Evolutionary conservation across 2,329 filamentous ascomycete species (phyloP).

Genomic region (Ilyonectria sp.): DNA sequence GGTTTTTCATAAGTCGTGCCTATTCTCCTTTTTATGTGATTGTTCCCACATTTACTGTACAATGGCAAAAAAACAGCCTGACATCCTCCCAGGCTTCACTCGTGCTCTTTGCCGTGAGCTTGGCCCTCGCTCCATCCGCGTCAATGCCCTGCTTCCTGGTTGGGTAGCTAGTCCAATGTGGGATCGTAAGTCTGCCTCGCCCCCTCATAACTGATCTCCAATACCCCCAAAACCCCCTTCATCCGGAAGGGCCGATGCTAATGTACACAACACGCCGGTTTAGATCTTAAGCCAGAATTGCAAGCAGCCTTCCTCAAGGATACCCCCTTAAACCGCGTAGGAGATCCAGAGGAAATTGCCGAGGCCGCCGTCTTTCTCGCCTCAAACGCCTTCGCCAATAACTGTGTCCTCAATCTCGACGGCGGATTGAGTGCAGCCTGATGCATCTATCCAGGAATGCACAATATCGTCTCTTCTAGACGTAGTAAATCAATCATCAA

Average conservation of each 20-base stretch:
- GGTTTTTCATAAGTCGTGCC: constrained; percentile 25
- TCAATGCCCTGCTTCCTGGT: constrained; percentile 86
- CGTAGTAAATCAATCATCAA: constrained; percentile 66
- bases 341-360: constrained; percentile 80
- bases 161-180: constrained; percentile 90
- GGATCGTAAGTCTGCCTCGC: constrained; percentile 65
- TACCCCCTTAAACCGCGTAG: constrained; percentile 79
- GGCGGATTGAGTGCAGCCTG: constrained; percentile 82
- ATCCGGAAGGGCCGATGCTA: constrained; percentile 48
- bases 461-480: constrained; percentile 22
- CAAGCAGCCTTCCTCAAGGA: constrained; percentile 58
- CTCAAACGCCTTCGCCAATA: constrained; percentile 86
- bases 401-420: constrained; percentile 88
- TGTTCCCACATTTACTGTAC: constrained; percentile 42
- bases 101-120: constrained; percentile 76
- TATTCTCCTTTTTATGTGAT: constrained; percentile 35
- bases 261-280: constrained; percentile 58
- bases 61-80: constrained; percentile 37
- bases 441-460: constrained; percentile 42
- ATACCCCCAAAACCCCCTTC: constrained; percentile 22
- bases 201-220: constrained; percentile 25
- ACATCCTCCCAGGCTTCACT: constrained; percentile 70
- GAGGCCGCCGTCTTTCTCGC: constrained; percentile 85
- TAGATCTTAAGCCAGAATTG: constrained; percentile 57
- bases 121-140: constrained; percentile 74